A percentile compares a stretch with the other conserved stretches of the same genome.
phyloP scores from a whole-genome alignment of 768 basidiomycete species.

The Cystobasidium onofrii region DNA sequence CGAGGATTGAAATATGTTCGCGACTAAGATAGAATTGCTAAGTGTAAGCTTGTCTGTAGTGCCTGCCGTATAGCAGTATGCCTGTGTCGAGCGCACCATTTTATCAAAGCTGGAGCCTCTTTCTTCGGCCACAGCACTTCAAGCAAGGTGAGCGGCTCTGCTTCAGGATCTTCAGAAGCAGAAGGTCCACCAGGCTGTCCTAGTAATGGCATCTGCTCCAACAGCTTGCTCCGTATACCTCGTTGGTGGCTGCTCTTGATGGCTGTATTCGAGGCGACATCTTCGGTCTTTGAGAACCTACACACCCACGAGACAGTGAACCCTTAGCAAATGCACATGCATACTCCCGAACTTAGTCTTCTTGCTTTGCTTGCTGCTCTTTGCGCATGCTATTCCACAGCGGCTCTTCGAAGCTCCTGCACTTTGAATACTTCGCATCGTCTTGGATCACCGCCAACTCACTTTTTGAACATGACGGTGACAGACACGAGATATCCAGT shows the following conservation, averaged over 20 bases:
- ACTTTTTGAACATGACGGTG: conserved; percentile 48
- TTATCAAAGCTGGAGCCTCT: conserved; percentile 81
- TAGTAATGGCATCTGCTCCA: conserved; percentile 62
- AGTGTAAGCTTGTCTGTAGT: too few species aligned
- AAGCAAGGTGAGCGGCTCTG: conserved; percentile 58
- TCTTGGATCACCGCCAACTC: too few species aligned
- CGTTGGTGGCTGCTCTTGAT: conserved; percentile 91
- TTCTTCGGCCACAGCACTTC: conserved; percentile 99
- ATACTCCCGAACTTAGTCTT: too few species aligned
- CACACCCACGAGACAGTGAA: too few species aligned
- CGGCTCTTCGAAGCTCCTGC: too few species aligned
- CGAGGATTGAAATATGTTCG: conserved; percentile 91
- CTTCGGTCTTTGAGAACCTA: conserved; percentile 54
- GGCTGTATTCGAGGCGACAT: conserved; percentile 80
- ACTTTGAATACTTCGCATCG: too few species aligned
- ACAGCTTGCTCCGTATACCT: conserved; percentile 66
- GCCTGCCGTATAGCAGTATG: too few species aligned
- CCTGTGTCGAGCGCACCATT: conserved; percentile 61
- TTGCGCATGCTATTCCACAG: too few species aligned
- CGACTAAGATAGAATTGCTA: conserved; percentile 56
- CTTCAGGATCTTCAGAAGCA: conserved; percentile 36
- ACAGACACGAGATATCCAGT: too few species aligned
- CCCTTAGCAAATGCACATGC: background rate
- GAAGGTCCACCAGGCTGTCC: conserved; percentile 35
- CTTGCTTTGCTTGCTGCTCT: too few species aligned